Evolutionary conservation across 2,329 filamentous ascomycete genomes (phyloP), one percentile per base, ranked within the genome.

Genomic region (Alternaria brassicicola): DNA sequence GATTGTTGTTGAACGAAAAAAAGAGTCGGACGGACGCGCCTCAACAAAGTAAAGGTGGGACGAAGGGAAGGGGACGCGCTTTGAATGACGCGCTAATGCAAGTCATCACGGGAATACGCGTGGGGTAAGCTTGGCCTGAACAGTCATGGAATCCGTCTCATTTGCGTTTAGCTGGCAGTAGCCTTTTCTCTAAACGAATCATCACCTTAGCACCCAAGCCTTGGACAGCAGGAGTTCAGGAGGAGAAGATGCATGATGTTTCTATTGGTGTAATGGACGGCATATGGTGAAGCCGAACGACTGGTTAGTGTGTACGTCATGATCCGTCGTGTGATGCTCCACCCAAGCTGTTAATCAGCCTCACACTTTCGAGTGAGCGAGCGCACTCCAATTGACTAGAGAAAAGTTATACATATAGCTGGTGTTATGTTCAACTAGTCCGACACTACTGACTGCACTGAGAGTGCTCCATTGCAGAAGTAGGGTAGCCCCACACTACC

Each of bases 1-100:
- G 12, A 30, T 42, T 28, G n/a, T 30, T 43, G 26, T 35, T 42
- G 26, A 31, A 41, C 10, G 15, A 15, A 15, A 41, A 13, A 35
- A 9, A 33, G 23, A 39, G 35, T 19, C n/a, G 23, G n/a, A n/a
- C 13, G 26, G 10, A 38, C 21, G 41, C 25, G 19, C 43, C 25
- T 30, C 30, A 25, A 49, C 33, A 46, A 19, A 47, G 19, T 28
- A 6, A 19, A 8, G 39, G 21, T 46, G 17, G 10, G 49, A 46
- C 48, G 33, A 23, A 49, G 21, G 17, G 49, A 39, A 61, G 62
- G 50, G 52, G 33, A 49, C 55, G 57, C 59, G 56, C 50, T 56
- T 58, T 46, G 46, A 54, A 51, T 49, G 3, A 42, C 63, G 57
- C 67, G 70, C 72, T 72, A 72, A 64, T 66, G 61, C 62, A 58